Percentiles rank a stretch among this genome's conserved stretches.
phyloP scores from a whole-genome alignment of 441 rosid species.

The Erysimum pusillum region DNA sequence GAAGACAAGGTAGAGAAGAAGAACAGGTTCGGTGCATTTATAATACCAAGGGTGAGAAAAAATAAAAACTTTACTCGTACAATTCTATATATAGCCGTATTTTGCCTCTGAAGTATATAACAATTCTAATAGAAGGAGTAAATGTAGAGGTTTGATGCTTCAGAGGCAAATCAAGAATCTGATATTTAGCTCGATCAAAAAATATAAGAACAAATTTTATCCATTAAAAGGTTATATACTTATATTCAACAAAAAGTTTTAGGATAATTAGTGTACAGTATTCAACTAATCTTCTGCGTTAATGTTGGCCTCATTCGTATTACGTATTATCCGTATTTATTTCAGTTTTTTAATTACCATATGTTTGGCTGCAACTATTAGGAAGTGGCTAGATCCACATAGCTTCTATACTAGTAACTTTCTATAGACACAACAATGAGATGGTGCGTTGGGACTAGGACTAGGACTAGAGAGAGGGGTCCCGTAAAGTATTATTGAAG shows the following conservation, averaged over 20 bases:
- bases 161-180: slow-evolving; percentile 1
- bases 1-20: slow-evolving; percentile 12
- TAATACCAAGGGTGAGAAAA: not conserved
- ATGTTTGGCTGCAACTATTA: not conserved
- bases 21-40: slow-evolving; percentile 28
- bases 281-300: not conserved
- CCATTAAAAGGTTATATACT: not conserved
- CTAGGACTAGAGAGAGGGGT: slow-evolving; percentile 37
- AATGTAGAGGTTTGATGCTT: not conserved
- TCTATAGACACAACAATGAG: slow-evolving; percentile 15
- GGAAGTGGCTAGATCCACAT: slow-evolving; percentile 23
- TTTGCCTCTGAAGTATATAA: no score
- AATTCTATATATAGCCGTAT: slow-evolving; percentile 6
- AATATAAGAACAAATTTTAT: not conserved
- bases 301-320: not conserved
- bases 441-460: slow-evolving; percentile 48
- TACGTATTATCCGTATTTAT: not conserved
- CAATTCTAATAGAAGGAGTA: no score
- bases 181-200: not conserved
- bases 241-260: not conserved
- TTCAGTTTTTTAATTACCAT: not conserved
- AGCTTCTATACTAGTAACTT: not conserved
- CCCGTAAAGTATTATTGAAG: slow-evolving; percentile 46
- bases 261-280: not conserved
- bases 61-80: not conserved